Evolutionary conservation across 306 rosid genomes (phyloP), one percentile per base, ranked within the genome.

Genomic region (Vigna radiata): DNA sequence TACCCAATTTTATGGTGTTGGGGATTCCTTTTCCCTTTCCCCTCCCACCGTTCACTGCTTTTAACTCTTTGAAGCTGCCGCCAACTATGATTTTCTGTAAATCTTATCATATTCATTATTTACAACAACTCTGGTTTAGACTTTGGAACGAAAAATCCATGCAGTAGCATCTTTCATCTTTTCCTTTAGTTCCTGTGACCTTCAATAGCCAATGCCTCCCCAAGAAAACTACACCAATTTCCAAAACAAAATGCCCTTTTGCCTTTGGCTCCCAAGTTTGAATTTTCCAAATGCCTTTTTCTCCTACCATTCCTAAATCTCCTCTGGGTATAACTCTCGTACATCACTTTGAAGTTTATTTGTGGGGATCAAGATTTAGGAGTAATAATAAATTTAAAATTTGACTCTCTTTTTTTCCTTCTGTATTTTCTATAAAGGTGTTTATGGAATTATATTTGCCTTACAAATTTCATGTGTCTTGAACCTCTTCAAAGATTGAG

Each of bases 1-100:
- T 72, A 80, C 91, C 94, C 86, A 71, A 72, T 43, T 81, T 85
- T 80, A 23, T 31, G 78, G 87, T 53, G 44, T 60, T 78, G 68
- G 83, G 78, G 70, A 56, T 53, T 67, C 74, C 70, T 77, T 60
- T 16, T 27, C 61, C 71, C 56, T 49, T 21, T 27, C 49, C 47
- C 55, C 59, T 58, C 49, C 10, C 58, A 58, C 1, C 15, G 17
- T 60, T 66, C 77, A 76, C 52, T 48, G 84, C 79, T 46, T 81
- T 81, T 43, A 55, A 70, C 70, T 43, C 74, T 79, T 79, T 31
- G 74, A 82, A 77, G 79, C 81, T 81, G 79, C 62, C 55, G 8
- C 65, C 83, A 72, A 49, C 65, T 71, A 69, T 39, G 58, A 10
- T 75, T 66, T 60, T 49, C 44, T 53, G 55, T 12, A 54, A 39